phyloP scores from a whole-genome alignment of 2,329 filamentous ascomycete genomes.

The Beauveria sp. region DNA sequence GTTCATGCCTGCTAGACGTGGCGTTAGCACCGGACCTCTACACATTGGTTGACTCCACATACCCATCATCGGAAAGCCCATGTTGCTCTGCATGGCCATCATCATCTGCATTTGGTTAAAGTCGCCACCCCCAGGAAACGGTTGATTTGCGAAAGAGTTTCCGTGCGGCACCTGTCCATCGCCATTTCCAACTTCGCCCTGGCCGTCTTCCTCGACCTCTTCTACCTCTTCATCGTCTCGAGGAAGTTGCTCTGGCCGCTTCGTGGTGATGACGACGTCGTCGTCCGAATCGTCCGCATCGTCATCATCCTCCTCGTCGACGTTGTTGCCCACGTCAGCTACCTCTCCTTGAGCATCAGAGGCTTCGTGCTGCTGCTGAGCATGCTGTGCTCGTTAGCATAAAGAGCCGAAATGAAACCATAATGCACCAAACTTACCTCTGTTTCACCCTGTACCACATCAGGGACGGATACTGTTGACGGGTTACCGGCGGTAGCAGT shows the following conservation, averaged over 20 bases:
- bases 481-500: neutral
- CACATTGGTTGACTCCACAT: conserved; percentile 30
- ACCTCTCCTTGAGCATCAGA: conserved; percentile 4
- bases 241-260: conserved; percentile 15
- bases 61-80: conserved; percentile 82
- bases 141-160: conserved; percentile 44
- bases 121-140: conserved; percentile 54
- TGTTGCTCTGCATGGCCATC: conserved; percentile 68
- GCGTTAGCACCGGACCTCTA: neutral
- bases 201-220: conserved; percentile 20
- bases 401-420: neutral
- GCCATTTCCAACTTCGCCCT: conserved; percentile 24
- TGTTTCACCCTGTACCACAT: conserved; percentile 9
- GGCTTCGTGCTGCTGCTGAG: conserved; percentile 9
- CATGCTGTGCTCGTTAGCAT: neutral
- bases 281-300: conserved; percentile 14
- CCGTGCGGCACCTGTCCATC: conserved; percentile 24
- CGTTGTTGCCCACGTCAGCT: conserved; percentile 9
- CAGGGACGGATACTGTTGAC: conserved; percentile 1
- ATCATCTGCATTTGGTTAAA: conserved; percentile 75
- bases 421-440: conserved; percentile 1
- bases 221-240: conserved; percentile 18
- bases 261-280: conserved; percentile 14
- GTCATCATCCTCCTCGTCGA: conserved; percentile 12
- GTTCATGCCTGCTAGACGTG: conserved; percentile 54